These are phyloP conservation scores for Vanderwaltozyma yarrowii DNA, from an alignment of 805 yeast genomes.

Conservation along the genomic window DNA sequence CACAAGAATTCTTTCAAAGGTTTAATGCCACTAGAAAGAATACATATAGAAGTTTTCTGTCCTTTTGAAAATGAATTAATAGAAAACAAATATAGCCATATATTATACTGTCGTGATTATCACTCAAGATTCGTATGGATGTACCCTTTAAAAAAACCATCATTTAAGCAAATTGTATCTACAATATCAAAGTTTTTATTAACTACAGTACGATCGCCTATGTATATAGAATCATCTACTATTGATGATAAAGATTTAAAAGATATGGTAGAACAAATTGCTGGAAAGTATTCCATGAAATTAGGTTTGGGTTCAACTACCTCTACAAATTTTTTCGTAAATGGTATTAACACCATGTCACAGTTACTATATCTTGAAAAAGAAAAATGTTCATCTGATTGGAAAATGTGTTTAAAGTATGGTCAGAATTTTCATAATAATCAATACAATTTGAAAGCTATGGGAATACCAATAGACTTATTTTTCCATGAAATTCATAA, in stretches of 20 bases:
- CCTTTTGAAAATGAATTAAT: slow-evolving; percentile 18
- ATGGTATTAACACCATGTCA: slow-evolving; percentile 14
- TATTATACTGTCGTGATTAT: slow-evolving; percentile 24
- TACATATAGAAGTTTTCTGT: slow-evolving; percentile 24
- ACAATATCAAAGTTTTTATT: slow-evolving; percentile 13
- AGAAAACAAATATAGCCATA: slow-evolving; percentile 19
- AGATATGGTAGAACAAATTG: slow-evolving; percentile 19
- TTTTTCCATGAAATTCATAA: slow-evolving; percentile 11
- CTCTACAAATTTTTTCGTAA: slow-evolving; percentile 10
- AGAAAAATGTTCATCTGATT: slow-evolving; percentile 16
- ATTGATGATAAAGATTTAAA: slow-evolving; percentile 21
- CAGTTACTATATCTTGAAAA: slow-evolving; percentile 8
- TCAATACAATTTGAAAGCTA: slow-evolving; percentile 9
- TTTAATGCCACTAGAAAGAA: slow-evolving; percentile 20
- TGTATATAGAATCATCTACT: slow-evolving; percentile 23
- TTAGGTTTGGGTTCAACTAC: slow-evolving; percentile 20
- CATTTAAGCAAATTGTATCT: slow-evolving; percentile 13
- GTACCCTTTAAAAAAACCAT: slow-evolving; percentile 17
- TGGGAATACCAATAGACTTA: slow-evolving; percentile 19
- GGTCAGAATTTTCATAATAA: slow-evolving; percentile 17
- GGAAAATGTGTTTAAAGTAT: slow-evolving; percentile 20
- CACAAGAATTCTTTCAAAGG: slow-evolving; percentile 12
- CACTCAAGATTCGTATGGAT: slow-evolving; percentile 25
- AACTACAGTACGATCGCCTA: slow-evolving; percentile 15
- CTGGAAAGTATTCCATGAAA: slow-evolving; percentile 12